phyloP scores from a whole-genome alignment of 148 eudicot species.

The Silene conica region DNA sequence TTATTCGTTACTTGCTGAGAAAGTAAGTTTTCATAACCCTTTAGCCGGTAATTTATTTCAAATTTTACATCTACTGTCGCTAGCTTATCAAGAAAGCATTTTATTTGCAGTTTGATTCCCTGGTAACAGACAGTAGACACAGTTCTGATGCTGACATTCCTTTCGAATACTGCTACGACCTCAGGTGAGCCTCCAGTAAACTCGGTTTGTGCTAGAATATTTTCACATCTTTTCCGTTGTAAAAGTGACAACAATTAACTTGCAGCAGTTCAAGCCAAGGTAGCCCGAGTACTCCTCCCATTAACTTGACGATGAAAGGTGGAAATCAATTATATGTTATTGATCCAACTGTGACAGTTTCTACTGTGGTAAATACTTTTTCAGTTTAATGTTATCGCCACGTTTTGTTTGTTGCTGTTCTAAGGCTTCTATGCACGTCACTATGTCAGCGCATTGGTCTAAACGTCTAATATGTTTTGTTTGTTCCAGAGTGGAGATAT shows the following conservation, averaged over 20 bases:
- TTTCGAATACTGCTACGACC: conserved; percentile 67
- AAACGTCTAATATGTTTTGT: conserved; percentile 3
- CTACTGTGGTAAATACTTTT: conserved; percentile 28
- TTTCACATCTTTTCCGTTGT: background rate
- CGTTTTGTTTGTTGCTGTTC: background rate
- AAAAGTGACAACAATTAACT: conserved; percentile 8
- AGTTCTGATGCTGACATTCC: conserved; percentile 49
- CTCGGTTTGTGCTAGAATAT: background rate
- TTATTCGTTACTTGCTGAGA: conserved; percentile 47
- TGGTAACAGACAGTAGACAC: conserved; percentile 43
- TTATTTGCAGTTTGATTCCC: conserved; percentile 42
- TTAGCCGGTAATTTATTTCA: background rate
- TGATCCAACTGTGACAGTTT: conserved; percentile 37
- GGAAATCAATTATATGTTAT: conserved; percentile 46
- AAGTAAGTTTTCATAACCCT: conserved; percentile 44
- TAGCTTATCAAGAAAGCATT: conserved; percentile 6
- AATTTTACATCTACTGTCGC: background rate
- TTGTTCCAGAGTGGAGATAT: conserved; percentile 35
- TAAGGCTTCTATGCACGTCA: background rate
- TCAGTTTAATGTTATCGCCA: background rate
- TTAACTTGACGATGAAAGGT: conserved; percentile 69
- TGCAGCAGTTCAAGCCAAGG: conserved; percentile 32
- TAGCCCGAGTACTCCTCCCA: conserved; percentile 14
- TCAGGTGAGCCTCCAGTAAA: conserved; percentile 43
- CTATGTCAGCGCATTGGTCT: conserved; percentile 2